phyloP scores from a whole-genome alignment of 2,329 filamentous ascomycete species.

The Claviceps pusilla region DNA sequence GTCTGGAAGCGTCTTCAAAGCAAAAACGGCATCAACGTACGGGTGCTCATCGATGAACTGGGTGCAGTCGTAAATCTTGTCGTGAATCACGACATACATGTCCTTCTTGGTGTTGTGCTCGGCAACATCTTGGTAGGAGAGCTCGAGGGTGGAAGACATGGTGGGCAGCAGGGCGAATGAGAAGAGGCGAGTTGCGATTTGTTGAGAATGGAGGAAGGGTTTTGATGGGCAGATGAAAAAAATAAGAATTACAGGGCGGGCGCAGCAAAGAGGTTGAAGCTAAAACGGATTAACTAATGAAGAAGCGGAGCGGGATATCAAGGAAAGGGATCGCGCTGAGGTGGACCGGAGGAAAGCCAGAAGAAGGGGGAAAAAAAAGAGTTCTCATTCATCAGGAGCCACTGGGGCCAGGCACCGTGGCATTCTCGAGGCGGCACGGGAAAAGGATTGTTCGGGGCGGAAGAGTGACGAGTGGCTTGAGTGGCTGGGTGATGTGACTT shows the following conservation, averaged over 20 bases:
- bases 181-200: too few relatives aligned
- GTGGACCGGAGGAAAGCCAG: neutral
- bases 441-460: neutral
- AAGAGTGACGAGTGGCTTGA: neutral
- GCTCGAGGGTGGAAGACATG: conserved; percentile 27
- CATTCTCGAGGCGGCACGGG: neutral
- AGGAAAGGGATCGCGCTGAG: neutral
- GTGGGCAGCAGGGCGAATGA: neutral
- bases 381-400: neutral
- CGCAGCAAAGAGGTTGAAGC: neutral
- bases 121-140: conserved; percentile 68
- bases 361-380: neutral
- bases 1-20: neutral
- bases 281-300: neutral
- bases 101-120: conserved; percentile 90
- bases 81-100: conserved; percentile 79
- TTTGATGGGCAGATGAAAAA: too few relatives aligned
- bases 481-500: neutral
- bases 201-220: neutral
- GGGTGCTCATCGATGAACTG: conserved; percentile 97
- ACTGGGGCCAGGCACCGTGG: too few relatives aligned
- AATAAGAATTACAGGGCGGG: neutral
- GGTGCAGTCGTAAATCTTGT: conserved; percentile 84
- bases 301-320: neutral
- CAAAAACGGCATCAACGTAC: conserved; percentile 27